A percentile compares a stretch with the other conserved stretches of the same genome.
Conservation (phyloP, 2,329 filamentous ascomycete species). For the Trichophyton schoenleinii region DNA sequence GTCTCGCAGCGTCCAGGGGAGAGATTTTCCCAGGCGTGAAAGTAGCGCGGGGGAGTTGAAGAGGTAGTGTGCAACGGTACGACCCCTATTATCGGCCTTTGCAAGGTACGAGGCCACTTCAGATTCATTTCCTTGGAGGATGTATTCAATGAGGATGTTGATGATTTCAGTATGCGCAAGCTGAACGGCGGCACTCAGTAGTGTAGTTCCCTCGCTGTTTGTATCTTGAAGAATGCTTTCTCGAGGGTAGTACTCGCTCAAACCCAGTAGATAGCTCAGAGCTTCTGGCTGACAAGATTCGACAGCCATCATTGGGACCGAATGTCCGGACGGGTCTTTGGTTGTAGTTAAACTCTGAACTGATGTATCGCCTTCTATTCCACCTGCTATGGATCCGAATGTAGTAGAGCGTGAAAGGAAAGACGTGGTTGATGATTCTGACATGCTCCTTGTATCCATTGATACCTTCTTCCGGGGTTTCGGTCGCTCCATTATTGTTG, state of each 20-base stretch:
- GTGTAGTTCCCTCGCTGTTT: constrained; percentile 79
- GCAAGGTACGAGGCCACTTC: constrained; percentile 56
- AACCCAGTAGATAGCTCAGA: constrained; percentile 65
- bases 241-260: constrained; percentile 63
- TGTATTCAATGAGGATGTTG: constrained; percentile 58
- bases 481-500: constrained; percentile 29
- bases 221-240: constrained; percentile 64
- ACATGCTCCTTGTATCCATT: constrained; percentile 80
- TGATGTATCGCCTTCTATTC: constrained; percentile 73
- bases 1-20: constrained; percentile 84
- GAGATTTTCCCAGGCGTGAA: constrained; percentile 56
- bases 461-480: constrained; percentile 62
- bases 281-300: constrained; percentile 58
- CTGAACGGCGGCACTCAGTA: constrained; percentile 84
- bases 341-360: constrained; percentile 50
- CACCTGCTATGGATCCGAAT: constrained; percentile 58
- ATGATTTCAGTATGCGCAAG: constrained; percentile 64
- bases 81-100: constrained; percentile 68
- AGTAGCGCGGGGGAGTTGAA: constrained; percentile 84
- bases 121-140: constrained; percentile 46
- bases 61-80: constrained; percentile 88
- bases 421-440: constrained; percentile 72
- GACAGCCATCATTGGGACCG: constrained; percentile 75
- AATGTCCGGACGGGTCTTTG: constrained; percentile 60
- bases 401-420: constrained; percentile 70